These are phyloP conservation scores for Fusarium sp. DNA, from an alignment of 2,329 filamentous ascomycete genomes.

Conservation along the genomic window DNA sequence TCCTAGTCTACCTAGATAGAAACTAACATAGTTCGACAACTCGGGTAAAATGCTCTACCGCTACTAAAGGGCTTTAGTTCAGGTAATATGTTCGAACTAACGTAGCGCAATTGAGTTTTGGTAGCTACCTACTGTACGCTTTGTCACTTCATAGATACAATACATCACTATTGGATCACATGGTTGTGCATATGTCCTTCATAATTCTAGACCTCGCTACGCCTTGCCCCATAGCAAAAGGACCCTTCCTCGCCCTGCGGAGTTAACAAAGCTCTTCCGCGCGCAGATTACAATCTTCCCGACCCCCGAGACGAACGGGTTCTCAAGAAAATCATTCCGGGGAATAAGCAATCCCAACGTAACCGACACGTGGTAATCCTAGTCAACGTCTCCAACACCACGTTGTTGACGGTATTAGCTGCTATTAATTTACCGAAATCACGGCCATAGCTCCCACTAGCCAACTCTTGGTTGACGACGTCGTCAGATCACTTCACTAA, in stretches of 20 bases:
- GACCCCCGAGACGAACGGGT: not conserved
- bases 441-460: not conserved
- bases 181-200: not conserved
- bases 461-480: not conserved
- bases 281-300: conserved; percentile 16
- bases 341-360: conserved; percentile 20
- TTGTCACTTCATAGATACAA: not conserved
- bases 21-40: not conserved
- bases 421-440: not conserved
- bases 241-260: conserved; percentile 10
- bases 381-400: not conserved
- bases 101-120: not conserved
- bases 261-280: conserved; percentile 16
- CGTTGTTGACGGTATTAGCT: not conserved
- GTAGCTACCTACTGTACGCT: not conserved
- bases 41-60: not conserved
- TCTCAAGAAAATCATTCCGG: conserved; percentile 8
- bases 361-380: conserved; percentile 10
- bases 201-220: not conserved
- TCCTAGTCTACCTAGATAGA: not conserved
- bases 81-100: not conserved
- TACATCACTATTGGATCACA: not conserved
- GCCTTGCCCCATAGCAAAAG: conserved; percentile 5
- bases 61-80: not conserved
- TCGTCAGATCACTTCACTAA: not conserved